Evolutionary conservation across 1,284 basidiomycete species (phyloP).

Genomic region (Moesziomyces sp.): DNA sequence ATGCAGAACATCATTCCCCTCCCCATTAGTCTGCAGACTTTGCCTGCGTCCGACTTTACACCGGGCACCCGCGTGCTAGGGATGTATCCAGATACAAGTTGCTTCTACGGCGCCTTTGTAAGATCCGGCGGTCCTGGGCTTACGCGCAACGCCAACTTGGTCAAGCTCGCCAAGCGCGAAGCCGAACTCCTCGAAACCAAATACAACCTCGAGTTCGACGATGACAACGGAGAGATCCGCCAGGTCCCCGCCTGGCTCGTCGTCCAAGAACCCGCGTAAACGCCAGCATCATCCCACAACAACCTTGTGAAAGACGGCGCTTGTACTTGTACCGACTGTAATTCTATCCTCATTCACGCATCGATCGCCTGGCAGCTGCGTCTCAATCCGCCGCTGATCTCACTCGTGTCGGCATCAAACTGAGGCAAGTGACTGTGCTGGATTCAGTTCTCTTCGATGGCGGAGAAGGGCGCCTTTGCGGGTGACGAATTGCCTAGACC

Average conservation of each 20-base stretch:
- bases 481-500: neutral
- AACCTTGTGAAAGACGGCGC: neutral
- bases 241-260: slow-evolving; percentile 64
- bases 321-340: slow-evolving; percentile 36
- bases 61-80: slow-evolving; percentile 61
- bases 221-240: slow-evolving; percentile 63
- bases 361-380: neutral
- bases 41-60: slow-evolving; percentile 59
- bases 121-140: slow-evolving; percentile 62
- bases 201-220: slow-evolving; percentile 65
- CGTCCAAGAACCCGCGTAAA: slow-evolving; percentile 56
- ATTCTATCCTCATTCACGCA: slow-evolving; percentile 2
- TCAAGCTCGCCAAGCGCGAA: slow-evolving; percentile 49
- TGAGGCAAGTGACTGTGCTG: neutral
- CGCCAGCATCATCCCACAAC: neutral
- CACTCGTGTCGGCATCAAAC: neutral
- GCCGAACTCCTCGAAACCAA: slow-evolving; percentile 57
- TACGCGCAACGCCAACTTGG: slow-evolving; percentile 26
- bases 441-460: neutral
- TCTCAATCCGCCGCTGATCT: neutral
- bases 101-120: slow-evolving; percentile 66
- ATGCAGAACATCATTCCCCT: slow-evolving; percentile 61
- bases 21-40: slow-evolving; percentile 53
- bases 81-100: slow-evolving; percentile 66
- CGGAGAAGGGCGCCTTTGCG: neutral